A percentile compares a stretch with the other conserved stretches of the same genome.
Evolutionary conservation across 2,329 filamentous ascomycete genomes (phyloP).

Genomic region (Dactylellina haptotyla): DNA sequence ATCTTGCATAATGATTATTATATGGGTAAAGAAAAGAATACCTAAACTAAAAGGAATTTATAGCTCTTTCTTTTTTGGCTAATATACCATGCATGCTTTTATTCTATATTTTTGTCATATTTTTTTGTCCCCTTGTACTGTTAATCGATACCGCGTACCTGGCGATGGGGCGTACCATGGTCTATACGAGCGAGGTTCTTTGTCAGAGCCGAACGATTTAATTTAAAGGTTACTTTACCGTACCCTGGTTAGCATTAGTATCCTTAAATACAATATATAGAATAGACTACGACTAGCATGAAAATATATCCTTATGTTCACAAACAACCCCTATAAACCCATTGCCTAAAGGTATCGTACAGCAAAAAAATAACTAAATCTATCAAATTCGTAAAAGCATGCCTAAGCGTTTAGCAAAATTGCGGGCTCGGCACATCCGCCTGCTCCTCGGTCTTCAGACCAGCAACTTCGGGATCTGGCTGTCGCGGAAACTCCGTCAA

Average conservation of each 20-base stretch:
- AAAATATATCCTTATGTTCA: too few species aligned
- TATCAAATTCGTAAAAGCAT: too few species aligned
- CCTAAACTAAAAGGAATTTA: conserved; percentile 12
- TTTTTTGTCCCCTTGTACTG: conserved; percentile 18
- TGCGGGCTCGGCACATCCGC: conserved; percentile 6
- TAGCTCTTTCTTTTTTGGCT: conserved; percentile 39
- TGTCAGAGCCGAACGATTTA: background rate
- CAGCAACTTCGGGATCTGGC: conserved; percentile 9
- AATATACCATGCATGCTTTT: conserved; percentile 20
- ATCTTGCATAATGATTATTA: conserved; percentile 18
- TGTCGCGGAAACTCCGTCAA: conserved; percentile 62
- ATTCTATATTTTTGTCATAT: background rate
- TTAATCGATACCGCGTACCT: conserved; percentile 22
- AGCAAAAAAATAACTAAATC: too few species aligned
- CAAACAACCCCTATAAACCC: too few species aligned
- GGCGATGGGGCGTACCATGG: conserved; percentile 24
- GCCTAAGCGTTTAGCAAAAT: conserved; percentile 24
- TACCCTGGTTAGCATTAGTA: conserved; percentile 1
- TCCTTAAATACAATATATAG: too few species aligned
- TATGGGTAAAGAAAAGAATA: conserved; percentile 17
- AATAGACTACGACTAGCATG: too few species aligned
- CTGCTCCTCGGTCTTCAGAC: conserved; percentile 4
- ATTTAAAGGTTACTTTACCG: conserved; percentile 1
- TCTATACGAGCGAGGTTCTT: conserved; percentile 14
- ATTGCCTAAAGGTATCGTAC: too few species aligned